phyloP scores from a whole-genome alignment of 371 early-diverging fungal genomes.

The Funneliformis caledonium region DNA sequence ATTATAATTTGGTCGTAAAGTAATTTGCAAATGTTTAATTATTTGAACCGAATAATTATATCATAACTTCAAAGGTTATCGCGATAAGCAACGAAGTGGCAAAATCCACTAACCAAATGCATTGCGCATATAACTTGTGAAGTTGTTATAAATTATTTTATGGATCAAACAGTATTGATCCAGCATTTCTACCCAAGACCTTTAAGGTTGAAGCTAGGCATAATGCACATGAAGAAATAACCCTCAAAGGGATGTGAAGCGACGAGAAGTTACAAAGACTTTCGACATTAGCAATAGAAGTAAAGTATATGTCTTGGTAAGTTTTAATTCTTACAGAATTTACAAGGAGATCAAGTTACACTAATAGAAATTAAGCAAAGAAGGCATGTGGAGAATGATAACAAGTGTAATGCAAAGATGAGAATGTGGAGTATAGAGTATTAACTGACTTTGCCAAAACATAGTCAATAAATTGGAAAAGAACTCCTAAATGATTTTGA shows the following conservation, averaged over 20 bases:
- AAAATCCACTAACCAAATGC: no score
- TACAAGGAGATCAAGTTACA: no score
- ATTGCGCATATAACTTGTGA: background rate
- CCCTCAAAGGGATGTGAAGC: background rate
- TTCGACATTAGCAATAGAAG: background rate
- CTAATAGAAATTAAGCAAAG: no score
- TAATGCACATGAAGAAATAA: constrained; percentile 18
- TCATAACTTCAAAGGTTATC: constrained; percentile 1
- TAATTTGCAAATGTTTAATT: no score
- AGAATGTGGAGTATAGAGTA: no score
- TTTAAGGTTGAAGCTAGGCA: constrained; percentile 11
- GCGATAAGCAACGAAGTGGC: no score
- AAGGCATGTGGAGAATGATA: no score
- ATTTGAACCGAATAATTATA: constrained; percentile 22
- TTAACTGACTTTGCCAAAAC: no score
- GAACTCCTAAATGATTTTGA: no score
- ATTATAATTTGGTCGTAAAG: no score
- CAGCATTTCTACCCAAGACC: background rate
- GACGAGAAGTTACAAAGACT: background rate
- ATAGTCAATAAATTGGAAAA: no score
- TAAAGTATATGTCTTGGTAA: background rate
- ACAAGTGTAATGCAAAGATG: no score
- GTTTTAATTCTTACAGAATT: background rate
- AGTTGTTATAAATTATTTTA: background rate
- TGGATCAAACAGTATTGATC: background rate